Conservation (phyloP, 805 yeast species). For the Nakazawaea molendinolei region DNA sequence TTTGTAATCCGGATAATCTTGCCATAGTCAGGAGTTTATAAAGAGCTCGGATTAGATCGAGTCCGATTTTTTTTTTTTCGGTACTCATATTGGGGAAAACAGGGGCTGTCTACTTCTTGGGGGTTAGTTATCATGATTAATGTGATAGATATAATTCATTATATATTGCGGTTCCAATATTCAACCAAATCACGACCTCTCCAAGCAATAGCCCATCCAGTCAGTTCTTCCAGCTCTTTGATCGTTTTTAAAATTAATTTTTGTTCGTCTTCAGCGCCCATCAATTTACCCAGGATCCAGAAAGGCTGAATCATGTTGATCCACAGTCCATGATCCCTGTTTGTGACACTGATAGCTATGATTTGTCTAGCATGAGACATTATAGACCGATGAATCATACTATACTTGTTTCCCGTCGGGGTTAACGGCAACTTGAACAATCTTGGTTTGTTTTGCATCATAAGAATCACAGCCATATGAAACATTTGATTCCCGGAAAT, state of each 20-base stretch:
- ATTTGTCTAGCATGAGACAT: conserved; percentile 29
- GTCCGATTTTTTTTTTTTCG: background rate
- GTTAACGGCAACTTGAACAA: conserved; percentile 20
- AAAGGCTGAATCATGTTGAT: conserved; percentile 22
- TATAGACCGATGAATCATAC: conserved; percentile 10
- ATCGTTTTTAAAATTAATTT: conserved; percentile 18
- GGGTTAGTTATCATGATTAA: background rate
- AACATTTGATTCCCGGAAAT: conserved; percentile 31
- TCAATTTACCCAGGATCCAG: conserved; percentile 20
- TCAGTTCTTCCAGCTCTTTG: conserved; percentile 18
- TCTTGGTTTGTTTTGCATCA: conserved; percentile 34
- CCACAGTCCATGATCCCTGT: conserved; percentile 22
- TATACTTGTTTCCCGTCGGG: conserved; percentile 5
- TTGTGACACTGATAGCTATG: conserved; percentile 27
- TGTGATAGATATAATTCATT: background rate
- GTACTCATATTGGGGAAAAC: background rate
- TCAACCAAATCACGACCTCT: conserved; percentile 20
- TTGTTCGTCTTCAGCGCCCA: conserved; percentile 19
- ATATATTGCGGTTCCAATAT: conserved; percentile 18
- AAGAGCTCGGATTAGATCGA: background rate
- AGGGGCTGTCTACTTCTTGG: conserved; percentile 4
- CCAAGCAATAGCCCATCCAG: conserved; percentile 23
- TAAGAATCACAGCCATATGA: conserved; percentile 31
- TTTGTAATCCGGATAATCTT: conserved; percentile 38
- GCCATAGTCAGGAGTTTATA: conserved; percentile 3